Conservation (phyloP, 441 rosid genomes). For the Pelargonium exstipulatum region DNA sequence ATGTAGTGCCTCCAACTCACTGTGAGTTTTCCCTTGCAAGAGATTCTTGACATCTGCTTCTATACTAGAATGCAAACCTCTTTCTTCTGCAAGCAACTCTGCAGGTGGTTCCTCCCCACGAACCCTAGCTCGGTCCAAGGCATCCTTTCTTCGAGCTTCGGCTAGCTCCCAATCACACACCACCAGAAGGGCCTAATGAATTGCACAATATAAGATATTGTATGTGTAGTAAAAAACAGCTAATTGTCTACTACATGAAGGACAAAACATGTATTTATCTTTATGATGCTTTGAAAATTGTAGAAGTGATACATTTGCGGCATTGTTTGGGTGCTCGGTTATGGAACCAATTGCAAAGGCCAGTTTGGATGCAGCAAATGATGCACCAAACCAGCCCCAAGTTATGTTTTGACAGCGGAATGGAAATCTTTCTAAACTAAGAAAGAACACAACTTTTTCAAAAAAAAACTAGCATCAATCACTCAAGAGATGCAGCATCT, state of each 20-base stretch:
- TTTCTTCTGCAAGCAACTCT: slow-evolving; percentile 82
- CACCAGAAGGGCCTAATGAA: slow-evolving; percentile 71
- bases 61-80: slow-evolving; percentile 82
- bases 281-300: not conserved
- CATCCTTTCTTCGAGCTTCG: slow-evolving; percentile 84
- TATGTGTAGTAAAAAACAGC: not conserved
- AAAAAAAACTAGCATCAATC: not conserved
- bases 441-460: too few relatives aligned
- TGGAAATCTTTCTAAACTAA: too few relatives aligned
- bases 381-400: too few relatives aligned
- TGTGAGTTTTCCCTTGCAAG: slow-evolving; percentile 68
- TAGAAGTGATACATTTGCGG: not conserved
- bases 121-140: slow-evolving; percentile 79
- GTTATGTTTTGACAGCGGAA: too few relatives aligned
- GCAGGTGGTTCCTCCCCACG: slow-evolving; percentile 94
- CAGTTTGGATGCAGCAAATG: too few relatives aligned
- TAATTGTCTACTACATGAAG: not conserved
- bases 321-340: too few relatives aligned
- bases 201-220: slow-evolving; percentile 16
- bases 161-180: slow-evolving; percentile 93
- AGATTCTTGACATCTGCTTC: slow-evolving; percentile 71
- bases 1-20: slow-evolving; percentile 59
- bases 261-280: not conserved
- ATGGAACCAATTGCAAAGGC: too few relatives aligned
- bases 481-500: not conserved